Evolutionary conservation across 306 rosid genomes (phyloP).

Genomic region (Pyrus betulifolia): DNA sequence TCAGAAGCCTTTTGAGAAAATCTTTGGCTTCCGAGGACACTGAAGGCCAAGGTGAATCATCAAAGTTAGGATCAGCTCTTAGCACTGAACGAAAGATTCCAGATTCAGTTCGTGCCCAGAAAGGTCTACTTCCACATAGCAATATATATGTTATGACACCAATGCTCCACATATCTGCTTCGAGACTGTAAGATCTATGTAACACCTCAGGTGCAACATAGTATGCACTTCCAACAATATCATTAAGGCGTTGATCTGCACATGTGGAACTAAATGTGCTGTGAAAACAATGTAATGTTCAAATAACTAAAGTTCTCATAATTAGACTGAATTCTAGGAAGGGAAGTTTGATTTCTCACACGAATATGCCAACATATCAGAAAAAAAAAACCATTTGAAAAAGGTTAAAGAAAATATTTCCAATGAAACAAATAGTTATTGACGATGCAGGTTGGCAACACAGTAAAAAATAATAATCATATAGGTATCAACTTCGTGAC

Average conservation of each 20-base stretch:
- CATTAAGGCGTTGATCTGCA: slow-evolving; percentile 88
- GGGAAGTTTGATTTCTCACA: not conserved
- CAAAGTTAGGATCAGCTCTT: slow-evolving; percentile 87
- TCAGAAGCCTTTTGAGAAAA: slow-evolving; percentile 84
- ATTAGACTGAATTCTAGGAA: not conserved
- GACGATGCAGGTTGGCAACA: not conserved
- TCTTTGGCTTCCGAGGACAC: slow-evolving; percentile 90
- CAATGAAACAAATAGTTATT: not conserved
- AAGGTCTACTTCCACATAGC: slow-evolving; percentile 92
- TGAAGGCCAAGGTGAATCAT: slow-evolving; percentile 89
- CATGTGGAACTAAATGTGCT: slow-evolving; percentile 28
- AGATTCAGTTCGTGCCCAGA: slow-evolving; percentile 96
- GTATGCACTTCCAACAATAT: slow-evolving; percentile 97
- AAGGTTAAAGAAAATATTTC: not conserved
- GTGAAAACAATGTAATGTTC: slow-evolving; percentile 9
- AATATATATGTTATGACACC: slow-evolving; percentile 92
- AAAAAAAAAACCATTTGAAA: not conserved
- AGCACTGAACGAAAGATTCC: slow-evolving; percentile 95
- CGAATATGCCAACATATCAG: not conserved
- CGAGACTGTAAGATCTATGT: slow-evolving; percentile 84
- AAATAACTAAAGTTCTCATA: not conserved
- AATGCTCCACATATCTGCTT: slow-evolving; percentile 93
- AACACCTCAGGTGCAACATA: slow-evolving; percentile 97
- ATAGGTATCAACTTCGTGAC: not conserved
- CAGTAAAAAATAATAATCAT: not conserved